Percentiles rank a stretch among this genome's conserved stretches.
Evolutionary conservation across 78 protist genomes (phyloP).

Genomic region (Capsaspora owczarzaki): DNA sequence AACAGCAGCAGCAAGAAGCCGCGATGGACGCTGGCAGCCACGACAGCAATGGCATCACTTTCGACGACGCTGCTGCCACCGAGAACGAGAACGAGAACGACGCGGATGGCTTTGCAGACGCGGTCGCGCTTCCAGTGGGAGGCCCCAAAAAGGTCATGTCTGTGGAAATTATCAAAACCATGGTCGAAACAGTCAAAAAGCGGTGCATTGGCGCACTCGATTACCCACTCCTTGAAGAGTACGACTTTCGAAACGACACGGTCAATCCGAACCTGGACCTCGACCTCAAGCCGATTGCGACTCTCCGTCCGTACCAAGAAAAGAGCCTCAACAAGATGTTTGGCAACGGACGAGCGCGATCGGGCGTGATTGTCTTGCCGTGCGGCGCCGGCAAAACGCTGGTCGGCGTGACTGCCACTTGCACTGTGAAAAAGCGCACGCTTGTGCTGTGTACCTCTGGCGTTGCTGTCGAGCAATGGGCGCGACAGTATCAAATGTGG

Average conservation of each 20-base stretch:
- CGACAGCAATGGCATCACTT: too few relatives aligned
- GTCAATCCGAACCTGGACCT: slow-evolving; percentile 48
- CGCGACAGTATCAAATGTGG: slow-evolving; percentile 76
- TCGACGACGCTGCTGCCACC: too few relatives aligned
- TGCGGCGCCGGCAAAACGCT: slow-evolving; percentile 99
- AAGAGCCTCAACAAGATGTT: slow-evolving; percentile 86
- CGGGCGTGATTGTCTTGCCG: slow-evolving; percentile 97
- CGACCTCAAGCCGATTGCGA: slow-evolving; percentile 73
- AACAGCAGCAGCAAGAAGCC: too few relatives aligned
- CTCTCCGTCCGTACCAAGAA: slow-evolving; percentile 81
- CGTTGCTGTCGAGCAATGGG: slow-evolving; percentile 94
- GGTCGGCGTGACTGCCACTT: slow-evolving; percentile 88
- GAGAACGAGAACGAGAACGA: too few relatives aligned
- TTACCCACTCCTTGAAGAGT: slow-evolving; percentile 47
- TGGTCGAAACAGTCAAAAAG: background rate
- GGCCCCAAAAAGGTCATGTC: too few relatives aligned
- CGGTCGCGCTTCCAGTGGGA: too few relatives aligned
- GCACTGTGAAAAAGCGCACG: slow-evolving; percentile 69
- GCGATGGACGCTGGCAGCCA: too few relatives aligned
- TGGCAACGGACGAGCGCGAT: slow-evolving; percentile 89
- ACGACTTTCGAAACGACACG: slow-evolving; percentile 80
- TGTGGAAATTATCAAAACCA: too few relatives aligned
- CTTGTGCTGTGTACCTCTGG: slow-evolving; percentile 79
- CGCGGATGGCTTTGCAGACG: too few relatives aligned
- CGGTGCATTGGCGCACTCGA: background rate